Evolutionary conservation across 495 filamentous ascomycete genomes (phyloP), one percentile per base, ranked within the genome.

Genomic region (Bacidia gigantensis): DNA sequence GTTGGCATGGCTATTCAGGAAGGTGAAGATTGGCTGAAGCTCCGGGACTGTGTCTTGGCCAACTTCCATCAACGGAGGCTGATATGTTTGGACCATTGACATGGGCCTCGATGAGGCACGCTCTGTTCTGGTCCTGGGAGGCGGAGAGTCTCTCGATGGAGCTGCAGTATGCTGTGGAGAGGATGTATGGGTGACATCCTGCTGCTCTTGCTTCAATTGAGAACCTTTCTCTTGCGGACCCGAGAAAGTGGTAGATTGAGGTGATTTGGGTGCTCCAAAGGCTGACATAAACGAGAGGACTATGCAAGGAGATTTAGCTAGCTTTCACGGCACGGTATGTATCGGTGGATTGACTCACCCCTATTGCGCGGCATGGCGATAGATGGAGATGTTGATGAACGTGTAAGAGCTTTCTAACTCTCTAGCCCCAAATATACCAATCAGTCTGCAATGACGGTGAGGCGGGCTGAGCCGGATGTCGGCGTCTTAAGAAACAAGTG

Each of bases 1-100:
- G 65, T 95, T 96, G 11, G 78, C 80, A 67, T 97, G 93, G 65
- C 84, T 94, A 67, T 95, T 98, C 46, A 98, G 77, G 60, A 86
- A 90, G 49, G 78, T 84, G 66, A 97, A 97, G 58, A 97, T 92
- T 22, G 87, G 92, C 65, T 87, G 85, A 29, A 98, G 73, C 70
- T 98, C 92, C 3, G 93, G 86, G 26, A 87, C 78, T 9, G 88
- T 96, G 59, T 95, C 87, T 48, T 80, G 72, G 55, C 77, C 79
- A 46, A 94, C 77, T 55, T 94, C 82, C 79, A 95, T 85, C 57
- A 86, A 65, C 53, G 86, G 88, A 56, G 90, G 93, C 56, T 92
- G 84, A 63, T 89, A 90, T 38, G 86, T 80, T 60, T 95, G 86
- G 17, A 77, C 63, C 68, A 81, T 79, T 12, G 80, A 83, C 35